Conservation (phyloP, 2,329 filamentous ascomycete genomes). For the Ophiostoma quercus region DNA sequence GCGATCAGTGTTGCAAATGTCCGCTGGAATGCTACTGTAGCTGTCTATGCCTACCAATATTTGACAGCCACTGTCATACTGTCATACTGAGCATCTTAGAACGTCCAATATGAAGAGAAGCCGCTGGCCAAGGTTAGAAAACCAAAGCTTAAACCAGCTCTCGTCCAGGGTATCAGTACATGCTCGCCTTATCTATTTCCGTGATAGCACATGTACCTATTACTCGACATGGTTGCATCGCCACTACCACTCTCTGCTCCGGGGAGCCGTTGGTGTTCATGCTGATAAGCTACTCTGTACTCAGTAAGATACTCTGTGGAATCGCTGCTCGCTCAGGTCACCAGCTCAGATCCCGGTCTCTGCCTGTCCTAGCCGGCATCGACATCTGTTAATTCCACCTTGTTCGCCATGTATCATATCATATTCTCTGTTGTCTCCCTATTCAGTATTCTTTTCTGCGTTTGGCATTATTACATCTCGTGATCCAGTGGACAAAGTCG, state of each 20-base stretch:
- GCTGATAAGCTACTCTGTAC: neutral
- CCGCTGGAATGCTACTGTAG: conserved; percentile 11
- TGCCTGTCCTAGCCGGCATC: neutral
- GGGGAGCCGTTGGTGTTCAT: neutral
- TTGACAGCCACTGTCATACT: too few relatives aligned
- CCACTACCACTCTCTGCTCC: neutral
- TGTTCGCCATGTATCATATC: neutral
- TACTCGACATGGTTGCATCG: neutral
- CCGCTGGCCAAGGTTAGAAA: too few relatives aligned
- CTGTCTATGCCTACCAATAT: neutral
- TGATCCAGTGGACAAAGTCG: neutral
- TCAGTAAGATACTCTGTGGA: too few relatives aligned
- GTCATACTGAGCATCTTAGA: neutral
- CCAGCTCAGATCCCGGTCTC: neutral
- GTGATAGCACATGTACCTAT: neutral
- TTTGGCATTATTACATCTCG: neutral
- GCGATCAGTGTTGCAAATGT: conserved; percentile 4
- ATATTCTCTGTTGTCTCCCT: neutral
- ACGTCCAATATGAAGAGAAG: neutral
- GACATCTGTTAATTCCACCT: neutral
- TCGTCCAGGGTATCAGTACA: neutral
- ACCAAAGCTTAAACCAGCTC: conserved; percentile 8
- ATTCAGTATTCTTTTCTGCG: neutral
- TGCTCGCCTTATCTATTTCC: neutral
- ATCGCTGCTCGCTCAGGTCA: too few relatives aligned